Evolutionary conservation across 495 filamentous ascomycete genomes (phyloP).

Genomic region (Durotheca rogersii): DNA sequence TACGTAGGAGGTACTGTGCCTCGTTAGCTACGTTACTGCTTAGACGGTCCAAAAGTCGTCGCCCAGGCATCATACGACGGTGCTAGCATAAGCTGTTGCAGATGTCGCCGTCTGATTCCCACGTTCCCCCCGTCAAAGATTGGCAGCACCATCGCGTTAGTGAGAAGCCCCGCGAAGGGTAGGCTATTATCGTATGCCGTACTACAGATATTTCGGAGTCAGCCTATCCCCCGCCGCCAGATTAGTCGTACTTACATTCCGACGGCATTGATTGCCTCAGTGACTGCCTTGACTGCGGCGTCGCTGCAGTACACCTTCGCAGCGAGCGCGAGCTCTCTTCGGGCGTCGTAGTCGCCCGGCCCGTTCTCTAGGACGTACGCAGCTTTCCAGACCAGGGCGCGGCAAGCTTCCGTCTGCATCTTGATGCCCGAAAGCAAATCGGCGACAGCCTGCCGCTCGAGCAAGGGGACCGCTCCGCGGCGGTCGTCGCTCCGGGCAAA

Average conservation of each 20-base stretch:
- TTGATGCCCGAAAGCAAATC: slow-evolving; percentile 55
- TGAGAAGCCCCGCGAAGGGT: slow-evolving; percentile 50
- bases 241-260: slow-evolving; percentile 45
- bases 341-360: slow-evolving; percentile 40
- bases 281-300: slow-evolving; percentile 46
- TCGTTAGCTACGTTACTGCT: too few species aligned
- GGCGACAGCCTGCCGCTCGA: slow-evolving; percentile 51
- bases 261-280: slow-evolving; percentile 52
- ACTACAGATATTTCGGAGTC: slow-evolving; percentile 27
- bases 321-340: slow-evolving; percentile 49
- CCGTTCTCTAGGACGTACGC: slow-evolving; percentile 43
- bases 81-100: slow-evolving; percentile 50
- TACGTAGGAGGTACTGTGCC: too few species aligned
- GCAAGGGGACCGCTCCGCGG: slow-evolving; percentile 43
- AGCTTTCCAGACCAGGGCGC: slow-evolving; percentile 56
- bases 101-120: slow-evolving; percentile 52
- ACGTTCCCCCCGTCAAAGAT: slow-evolving; percentile 61
- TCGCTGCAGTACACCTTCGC: slow-evolving; percentile 57
- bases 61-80: slow-evolving; percentile 51
- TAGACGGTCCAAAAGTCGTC: slow-evolving; percentile 34
- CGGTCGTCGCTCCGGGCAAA: slow-evolving; percentile 49
- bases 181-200: slow-evolving; percentile 45
- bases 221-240: not conserved
- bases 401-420: slow-evolving; percentile 54
- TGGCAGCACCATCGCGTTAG: slow-evolving; percentile 51